These are phyloP conservation scores for Xylaria nigripes DNA, from an alignment of 495 filamentous ascomycete species.

Conservation along the genomic window DNA sequence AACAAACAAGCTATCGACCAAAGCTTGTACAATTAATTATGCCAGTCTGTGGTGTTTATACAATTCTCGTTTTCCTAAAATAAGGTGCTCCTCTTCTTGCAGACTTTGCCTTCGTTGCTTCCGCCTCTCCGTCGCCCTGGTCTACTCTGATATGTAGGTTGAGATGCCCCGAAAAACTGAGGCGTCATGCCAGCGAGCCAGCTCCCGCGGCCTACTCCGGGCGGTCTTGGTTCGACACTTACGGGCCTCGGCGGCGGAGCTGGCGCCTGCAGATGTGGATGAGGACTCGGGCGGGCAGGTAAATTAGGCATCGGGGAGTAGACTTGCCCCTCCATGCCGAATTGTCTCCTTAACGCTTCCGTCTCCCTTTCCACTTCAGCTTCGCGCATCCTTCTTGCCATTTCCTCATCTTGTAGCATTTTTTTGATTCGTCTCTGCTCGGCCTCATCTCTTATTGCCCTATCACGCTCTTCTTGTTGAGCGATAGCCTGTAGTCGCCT, in stretches of 20 bases:
- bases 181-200: slow-evolving; percentile 14
- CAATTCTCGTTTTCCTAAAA: slow-evolving; percentile 9
- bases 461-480: slow-evolving; percentile 47
- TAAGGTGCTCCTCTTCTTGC: slow-evolving; percentile 27
- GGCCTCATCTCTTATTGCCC: slow-evolving; percentile 44
- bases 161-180: slow-evolving; percentile 2
- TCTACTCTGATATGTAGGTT: neutral
- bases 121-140: slow-evolving; percentile 15
- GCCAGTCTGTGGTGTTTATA: neutral
- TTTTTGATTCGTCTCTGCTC: slow-evolving; percentile 64
- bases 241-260: slow-evolving; percentile 32
- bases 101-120: slow-evolving; percentile 19
- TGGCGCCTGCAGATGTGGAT: slow-evolving; percentile 21
- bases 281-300: slow-evolving; percentile 17
- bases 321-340: slow-evolving; percentile 49
- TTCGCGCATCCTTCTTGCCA: slow-evolving; percentile 54
- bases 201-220: slow-evolving; percentile 14
- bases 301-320: slow-evolving; percentile 19
- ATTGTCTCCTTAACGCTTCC: slow-evolving; percentile 64
- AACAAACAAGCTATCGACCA: neutral
- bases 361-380: slow-evolving; percentile 78
- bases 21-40: neutral
- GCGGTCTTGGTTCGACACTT: slow-evolving; percentile 31
- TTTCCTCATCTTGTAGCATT: slow-evolving; percentile 73
- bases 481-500: slow-evolving; percentile 51